A percentile compares a stretch with the other conserved stretches of the same genome.
These are phyloP conservation scores for Silene conica DNA, from an alignment of 148 eudicot genomes.

Conservation along the genomic window DNA sequence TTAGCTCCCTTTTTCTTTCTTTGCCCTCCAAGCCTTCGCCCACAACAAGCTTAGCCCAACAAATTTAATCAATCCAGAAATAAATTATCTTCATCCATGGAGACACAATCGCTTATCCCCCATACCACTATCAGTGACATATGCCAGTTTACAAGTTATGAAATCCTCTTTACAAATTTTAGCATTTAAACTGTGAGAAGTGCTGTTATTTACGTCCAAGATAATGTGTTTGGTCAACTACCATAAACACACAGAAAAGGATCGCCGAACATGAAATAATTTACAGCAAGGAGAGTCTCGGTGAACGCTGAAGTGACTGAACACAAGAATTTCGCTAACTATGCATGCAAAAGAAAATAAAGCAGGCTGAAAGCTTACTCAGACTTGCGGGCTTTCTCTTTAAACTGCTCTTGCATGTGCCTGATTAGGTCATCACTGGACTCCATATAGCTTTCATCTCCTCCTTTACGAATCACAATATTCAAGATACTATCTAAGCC, in stretches of 20 bases:
- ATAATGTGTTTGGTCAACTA: background rate
- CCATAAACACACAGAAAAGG: background rate
- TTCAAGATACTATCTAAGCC: conserved; percentile 91
- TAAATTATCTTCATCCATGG: background rate
- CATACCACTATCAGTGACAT: background rate
- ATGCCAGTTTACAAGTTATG: background rate
- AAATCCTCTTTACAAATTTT: background rate
- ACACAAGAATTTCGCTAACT: too few relatives aligned
- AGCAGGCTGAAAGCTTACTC: conserved; percentile 63
- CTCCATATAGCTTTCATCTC: conserved; percentile 68
- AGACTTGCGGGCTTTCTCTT: conserved; percentile 96
- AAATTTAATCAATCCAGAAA: background rate
- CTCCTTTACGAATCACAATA: conserved; percentile 81
- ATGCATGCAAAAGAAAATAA: background rate
- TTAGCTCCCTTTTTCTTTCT: background rate
- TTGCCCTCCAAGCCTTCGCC: background rate
- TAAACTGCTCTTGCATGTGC: conserved; percentile 98
- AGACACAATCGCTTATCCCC: background rate
- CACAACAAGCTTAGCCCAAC: background rate
- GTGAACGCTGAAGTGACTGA: background rate
- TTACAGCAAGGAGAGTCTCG: background rate
- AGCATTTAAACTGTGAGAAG: background rate
- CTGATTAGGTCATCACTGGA: conserved; percentile 88
- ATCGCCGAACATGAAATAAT: background rate
- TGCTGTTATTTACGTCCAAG: background rate